These are phyloP conservation scores for Diplocarpon mali DNA, from an alignment of 2,329 filamentous ascomycete genomes.

Conservation along the genomic window DNA sequence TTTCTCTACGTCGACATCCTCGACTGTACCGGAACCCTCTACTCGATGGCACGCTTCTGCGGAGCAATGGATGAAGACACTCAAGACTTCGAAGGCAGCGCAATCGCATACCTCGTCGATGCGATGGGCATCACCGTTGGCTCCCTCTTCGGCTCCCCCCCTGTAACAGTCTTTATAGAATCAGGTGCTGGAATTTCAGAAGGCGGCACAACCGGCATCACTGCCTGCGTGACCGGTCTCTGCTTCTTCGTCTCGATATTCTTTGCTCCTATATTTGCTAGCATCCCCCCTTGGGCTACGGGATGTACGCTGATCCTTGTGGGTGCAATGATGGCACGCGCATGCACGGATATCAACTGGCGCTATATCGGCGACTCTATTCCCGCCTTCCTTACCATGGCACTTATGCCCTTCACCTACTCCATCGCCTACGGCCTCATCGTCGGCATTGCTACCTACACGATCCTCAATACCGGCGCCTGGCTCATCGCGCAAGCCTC, in stretches of 20 bases:
- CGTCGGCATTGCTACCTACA: constrained; percentile 65
- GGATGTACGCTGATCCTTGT: constrained; percentile 81
- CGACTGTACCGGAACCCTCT: constrained; percentile 75
- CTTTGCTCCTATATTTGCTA: constrained; percentile 84
- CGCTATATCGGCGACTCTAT: constrained; percentile 72
- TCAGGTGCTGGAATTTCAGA: constrained; percentile 85
- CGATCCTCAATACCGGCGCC: constrained; percentile 59
- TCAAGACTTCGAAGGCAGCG: constrained; percentile 78
- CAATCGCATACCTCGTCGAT: constrained; percentile 74
- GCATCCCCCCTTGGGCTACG: constrained; percentile 81
- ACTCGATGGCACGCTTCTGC: constrained; percentile 80
- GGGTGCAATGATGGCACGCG: constrained; percentile 74
- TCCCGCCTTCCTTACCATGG: constrained; percentile 74
- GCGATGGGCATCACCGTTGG: constrained; percentile 72
- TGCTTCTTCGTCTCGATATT: constrained; percentile 84
- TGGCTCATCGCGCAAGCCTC: constrained; percentile 57
- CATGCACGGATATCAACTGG: constrained; percentile 82
- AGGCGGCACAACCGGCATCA: constrained; percentile 76
- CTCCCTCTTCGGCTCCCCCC: constrained; percentile 64
- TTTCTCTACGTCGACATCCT: constrained; percentile 88
- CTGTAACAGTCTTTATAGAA: constrained; percentile 80
- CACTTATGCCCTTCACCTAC: constrained; percentile 84
- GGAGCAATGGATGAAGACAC: constrained; percentile 71
- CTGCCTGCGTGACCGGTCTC: constrained; percentile 64
- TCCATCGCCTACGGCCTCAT: constrained; percentile 81